Evolutionary conservation across 2,329 filamentous ascomycete genomes (phyloP), one percentile per base, ranked within the genome.

Genomic region (Thelonectria blattea): DNA sequence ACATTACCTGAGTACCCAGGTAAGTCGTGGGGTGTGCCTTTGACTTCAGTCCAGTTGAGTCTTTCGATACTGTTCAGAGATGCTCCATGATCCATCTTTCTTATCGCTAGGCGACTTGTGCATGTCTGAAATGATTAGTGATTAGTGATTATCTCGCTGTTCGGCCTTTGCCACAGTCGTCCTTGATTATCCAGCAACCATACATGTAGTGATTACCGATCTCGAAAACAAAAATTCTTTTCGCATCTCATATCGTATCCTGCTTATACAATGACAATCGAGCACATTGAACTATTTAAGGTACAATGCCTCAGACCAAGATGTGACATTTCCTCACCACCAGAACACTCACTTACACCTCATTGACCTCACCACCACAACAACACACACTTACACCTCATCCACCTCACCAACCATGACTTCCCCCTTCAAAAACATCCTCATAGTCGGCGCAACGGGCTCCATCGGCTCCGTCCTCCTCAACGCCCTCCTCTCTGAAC

Each of bases 401-500:
- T n/a, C n/a, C n/a, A 34, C 32, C 32, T 37, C 34, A 37, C 12
- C 48, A 6, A 32, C 14, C 5, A 49, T 43, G 3, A 15, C 45
- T 7, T 48, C 45, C 15, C 45, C 45, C 6, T 48, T 48, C 22
- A 48, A 48, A n/a, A 48, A 48, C 22, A 27, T 48, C 27, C 27
- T 48, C 12, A n/a, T 47, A 14, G 45, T 47, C 22, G 45, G 45
- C 27, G 45, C 20, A 3, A n/a, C 20, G n/a, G 45, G 45, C 22
- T 47, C 45, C 20, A 47, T 47, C 20, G 45, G 45, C 45, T 47
- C 45, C n/a, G 20, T 72, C 37, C 52, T 74, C 17, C 64, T 75
- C 5, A 32, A 66, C 3, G 70, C 70, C 18, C 62, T 75, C 17
- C 52, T 70, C 27, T 64, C 67, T n/a, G 68, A 73, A 39, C 50